Percentiles rank a stretch among this genome's conserved stretches.
Evolutionary conservation across 140 eudicot species (phyloP).

Genomic region (Erigeron philadelphicus): DNA sequence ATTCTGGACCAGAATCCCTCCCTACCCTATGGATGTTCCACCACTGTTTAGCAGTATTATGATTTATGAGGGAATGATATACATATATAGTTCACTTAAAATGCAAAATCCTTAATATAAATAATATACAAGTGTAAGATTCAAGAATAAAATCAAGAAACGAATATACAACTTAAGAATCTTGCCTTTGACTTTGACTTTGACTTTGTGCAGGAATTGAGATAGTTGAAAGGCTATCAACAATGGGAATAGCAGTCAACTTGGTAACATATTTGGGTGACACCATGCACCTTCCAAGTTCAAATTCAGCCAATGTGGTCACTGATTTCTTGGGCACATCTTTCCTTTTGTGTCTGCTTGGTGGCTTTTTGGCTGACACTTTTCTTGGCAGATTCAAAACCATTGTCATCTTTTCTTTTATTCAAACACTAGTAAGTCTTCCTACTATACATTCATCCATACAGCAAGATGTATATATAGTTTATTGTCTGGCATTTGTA

Average conservation of each 20-base stretch:
- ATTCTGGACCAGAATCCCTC: no score
- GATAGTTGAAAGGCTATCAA: slow-evolving; percentile 78
- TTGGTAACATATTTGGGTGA: slow-evolving; percentile 84
- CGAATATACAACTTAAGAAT: not conserved
- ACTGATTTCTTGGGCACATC: slow-evolving; percentile 90
- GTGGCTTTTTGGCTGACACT: slow-evolving; percentile 88
- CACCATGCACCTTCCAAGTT: slow-evolving; percentile 80
- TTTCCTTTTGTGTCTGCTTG: slow-evolving; percentile 77
- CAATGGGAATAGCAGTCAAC: slow-evolving; percentile 95
- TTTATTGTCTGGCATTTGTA: no score
- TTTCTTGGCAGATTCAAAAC: slow-evolving; percentile 86
- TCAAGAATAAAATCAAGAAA: not conserved
- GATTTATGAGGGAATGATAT: no score
- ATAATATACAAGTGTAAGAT: no score
- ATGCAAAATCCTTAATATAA: not conserved
- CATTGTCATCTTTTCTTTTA: slow-evolving; percentile 54
- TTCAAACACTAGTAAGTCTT: slow-evolving; percentile 62
- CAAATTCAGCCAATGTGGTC: slow-evolving; percentile 78
- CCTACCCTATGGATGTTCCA: no score
- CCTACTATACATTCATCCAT: not conserved
- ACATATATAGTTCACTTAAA: not conserved
- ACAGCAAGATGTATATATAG: no score
- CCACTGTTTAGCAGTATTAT: no score
- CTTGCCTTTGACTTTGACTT: not conserved
- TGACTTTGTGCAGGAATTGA: slow-evolving; percentile 58